phyloP scores from a whole-genome alignment of 768 basidiomycete genomes.

The Kwoniella sp. region DNA sequence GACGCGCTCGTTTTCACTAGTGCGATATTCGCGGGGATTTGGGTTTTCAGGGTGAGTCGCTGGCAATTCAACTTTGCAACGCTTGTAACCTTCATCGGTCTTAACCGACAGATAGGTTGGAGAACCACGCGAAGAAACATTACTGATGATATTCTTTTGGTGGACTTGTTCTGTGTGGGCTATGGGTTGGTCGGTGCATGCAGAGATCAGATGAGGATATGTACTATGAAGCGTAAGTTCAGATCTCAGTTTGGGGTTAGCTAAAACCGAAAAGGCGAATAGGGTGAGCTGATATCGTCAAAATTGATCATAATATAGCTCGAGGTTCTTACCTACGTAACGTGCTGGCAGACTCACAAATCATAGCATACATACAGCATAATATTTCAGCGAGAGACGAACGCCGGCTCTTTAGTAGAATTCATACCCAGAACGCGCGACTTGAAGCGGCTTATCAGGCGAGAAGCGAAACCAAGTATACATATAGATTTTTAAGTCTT shows the following conservation, averaged over 20 bases:
- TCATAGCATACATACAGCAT: too few relatives aligned
- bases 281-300: neutral
- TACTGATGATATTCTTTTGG: constrained; percentile 3
- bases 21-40: constrained; percentile 78
- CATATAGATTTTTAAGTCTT: too few relatives aligned
- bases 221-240: constrained; percentile 52
- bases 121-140: neutral
- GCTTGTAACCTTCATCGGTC: constrained; percentile 2
- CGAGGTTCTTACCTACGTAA: constrained; percentile 23
- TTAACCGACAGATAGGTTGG: constrained; percentile 9
- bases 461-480: too few relatives aligned
- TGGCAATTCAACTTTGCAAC: too few relatives aligned
- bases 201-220: constrained; percentile 49
- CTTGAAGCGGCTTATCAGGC: too few relatives aligned
- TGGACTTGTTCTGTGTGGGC: neutral
- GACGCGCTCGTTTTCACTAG: constrained; percentile 72
- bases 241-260: too few relatives aligned
- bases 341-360: neutral
- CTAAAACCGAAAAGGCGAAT: too few relatives aligned
- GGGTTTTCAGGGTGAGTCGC: constrained; percentile 75
- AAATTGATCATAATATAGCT: constrained; percentile 2
- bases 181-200: neutral
- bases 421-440: too few relatives aligned
- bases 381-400: too few relatives aligned
- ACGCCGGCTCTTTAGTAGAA: too few relatives aligned